These are phyloP conservation scores for Tuber aestivum DNA, from an alignment of 495 filamentous ascomycete genomes.

Conservation along the genomic window DNA sequence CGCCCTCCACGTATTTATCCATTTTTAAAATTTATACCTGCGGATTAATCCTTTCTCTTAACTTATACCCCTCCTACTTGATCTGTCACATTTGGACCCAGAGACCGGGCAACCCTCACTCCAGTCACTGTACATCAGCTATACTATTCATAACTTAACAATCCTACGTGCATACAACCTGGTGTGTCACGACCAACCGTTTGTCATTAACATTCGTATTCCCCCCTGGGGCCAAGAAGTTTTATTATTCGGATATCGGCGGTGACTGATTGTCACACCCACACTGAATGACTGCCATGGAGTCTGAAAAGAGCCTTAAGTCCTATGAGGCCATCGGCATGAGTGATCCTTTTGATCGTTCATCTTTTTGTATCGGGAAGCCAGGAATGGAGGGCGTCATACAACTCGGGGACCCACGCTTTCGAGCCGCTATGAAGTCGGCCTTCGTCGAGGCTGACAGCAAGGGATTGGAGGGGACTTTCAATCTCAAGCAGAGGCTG, in stretches of 20 bases:
- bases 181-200: constrained; percentile 35
- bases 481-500: constrained; percentile 58
- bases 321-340: constrained; percentile 35
- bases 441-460: constrained; percentile 54
- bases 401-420: constrained; percentile 35
- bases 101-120: constrained; percentile 31
- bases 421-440: constrained; percentile 42
- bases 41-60: neutral
- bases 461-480: constrained; percentile 57
- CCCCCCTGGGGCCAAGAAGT: constrained; percentile 26
- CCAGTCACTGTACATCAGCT: constrained; percentile 9
- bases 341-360: constrained; percentile 35
- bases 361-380: constrained; percentile 32
- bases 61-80: constrained; percentile 18
- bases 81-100: constrained; percentile 34
- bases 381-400: constrained; percentile 28
- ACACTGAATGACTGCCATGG: constrained; percentile 40
- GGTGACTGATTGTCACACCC: constrained; percentile 35
- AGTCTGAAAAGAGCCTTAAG: constrained; percentile 38
- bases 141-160: constrained; percentile 29
- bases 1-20: constrained; percentile 38
- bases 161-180: constrained; percentile 30
- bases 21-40: constrained; percentile 12
- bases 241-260: constrained; percentile 35
- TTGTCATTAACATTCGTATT: constrained; percentile 18